Percentiles rank a stretch among this genome's conserved stretches.
Conservation (phyloP, 1,284 basidiomycete species). For the Trichosporon coremiiforme region DNA sequence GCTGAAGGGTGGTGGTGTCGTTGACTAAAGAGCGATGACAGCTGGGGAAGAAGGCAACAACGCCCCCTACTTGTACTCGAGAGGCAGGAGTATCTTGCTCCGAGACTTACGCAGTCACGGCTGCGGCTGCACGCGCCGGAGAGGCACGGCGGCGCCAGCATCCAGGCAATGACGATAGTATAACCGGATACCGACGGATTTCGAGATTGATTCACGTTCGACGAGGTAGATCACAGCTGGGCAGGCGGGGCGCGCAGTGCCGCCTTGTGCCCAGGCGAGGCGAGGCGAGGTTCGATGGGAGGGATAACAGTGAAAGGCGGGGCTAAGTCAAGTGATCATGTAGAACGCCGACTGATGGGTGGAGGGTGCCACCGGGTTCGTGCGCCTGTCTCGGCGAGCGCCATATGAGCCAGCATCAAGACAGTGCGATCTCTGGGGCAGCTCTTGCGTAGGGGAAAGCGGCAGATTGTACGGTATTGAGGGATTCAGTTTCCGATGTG, state of each 20-base stretch:
- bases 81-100: neutral
- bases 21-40: neutral
- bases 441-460: neutral
- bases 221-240: neutral
- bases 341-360: neutral
- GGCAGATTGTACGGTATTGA: neutral
- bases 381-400: neutral
- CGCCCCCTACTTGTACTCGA: neutral
- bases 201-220: neutral
- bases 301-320: neutral
- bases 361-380: constrained; percentile 8
- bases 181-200: constrained; percentile 16
- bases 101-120: neutral
- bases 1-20: neutral
- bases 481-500: constrained; percentile 5
- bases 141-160: neutral
- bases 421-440: neutral
- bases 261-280: too few relatives aligned
- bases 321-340: constrained; percentile 11
- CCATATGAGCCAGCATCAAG: neutral
- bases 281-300: neutral
- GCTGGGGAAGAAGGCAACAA: neutral
- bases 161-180: neutral
- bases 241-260: too few relatives aligned
- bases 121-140: neutral